Percentiles rank a stretch among this genome's conserved stretches.
Evolutionary conservation across 2,329 filamentous ascomycete species (phyloP).

Genomic region (Claviceps spartinae): DNA sequence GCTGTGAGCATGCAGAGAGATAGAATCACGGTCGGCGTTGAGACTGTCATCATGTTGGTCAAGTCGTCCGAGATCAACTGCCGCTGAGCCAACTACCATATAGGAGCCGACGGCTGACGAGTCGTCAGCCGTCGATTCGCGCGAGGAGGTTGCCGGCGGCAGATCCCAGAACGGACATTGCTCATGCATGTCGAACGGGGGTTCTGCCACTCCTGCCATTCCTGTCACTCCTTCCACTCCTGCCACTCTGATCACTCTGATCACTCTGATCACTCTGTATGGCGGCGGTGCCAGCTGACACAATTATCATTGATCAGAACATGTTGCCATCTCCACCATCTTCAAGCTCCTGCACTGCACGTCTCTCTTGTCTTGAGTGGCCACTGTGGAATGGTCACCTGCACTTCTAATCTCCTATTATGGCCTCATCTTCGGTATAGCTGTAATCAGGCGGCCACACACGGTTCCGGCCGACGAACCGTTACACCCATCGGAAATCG

Average conservation of each 20-base stretch:
- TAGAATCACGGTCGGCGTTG: not conserved
- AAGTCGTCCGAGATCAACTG: too few species aligned
- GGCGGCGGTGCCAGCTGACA: not conserved
- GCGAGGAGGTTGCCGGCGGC: not conserved
- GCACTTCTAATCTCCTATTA: not conserved
- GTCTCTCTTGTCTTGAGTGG: not conserved
- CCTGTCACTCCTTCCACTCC: not conserved
- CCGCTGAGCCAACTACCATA: too few species aligned
- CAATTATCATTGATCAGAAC: not conserved
- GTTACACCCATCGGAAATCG: slow-evolving; percentile 5
- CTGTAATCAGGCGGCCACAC: slow-evolving; percentile 28
- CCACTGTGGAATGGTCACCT: not conserved
- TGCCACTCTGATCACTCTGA: not conserved
- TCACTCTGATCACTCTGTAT: not conserved
- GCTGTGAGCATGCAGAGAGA: not conserved
- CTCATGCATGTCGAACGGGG: not conserved
- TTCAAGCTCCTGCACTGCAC: not conserved
- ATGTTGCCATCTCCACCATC: not conserved
- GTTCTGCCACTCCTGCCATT: not conserved
- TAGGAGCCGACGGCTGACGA: too few species aligned
- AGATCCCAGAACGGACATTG: not conserved
- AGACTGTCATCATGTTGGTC: not conserved
- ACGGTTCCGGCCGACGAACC: slow-evolving; percentile 19
- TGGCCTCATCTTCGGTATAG: slow-evolving; percentile 12
- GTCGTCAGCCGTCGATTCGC: not conserved